Conservation (phyloP, 768 basidiomycete genomes). For the Cystofilobasidium bisporidii region DNA sequence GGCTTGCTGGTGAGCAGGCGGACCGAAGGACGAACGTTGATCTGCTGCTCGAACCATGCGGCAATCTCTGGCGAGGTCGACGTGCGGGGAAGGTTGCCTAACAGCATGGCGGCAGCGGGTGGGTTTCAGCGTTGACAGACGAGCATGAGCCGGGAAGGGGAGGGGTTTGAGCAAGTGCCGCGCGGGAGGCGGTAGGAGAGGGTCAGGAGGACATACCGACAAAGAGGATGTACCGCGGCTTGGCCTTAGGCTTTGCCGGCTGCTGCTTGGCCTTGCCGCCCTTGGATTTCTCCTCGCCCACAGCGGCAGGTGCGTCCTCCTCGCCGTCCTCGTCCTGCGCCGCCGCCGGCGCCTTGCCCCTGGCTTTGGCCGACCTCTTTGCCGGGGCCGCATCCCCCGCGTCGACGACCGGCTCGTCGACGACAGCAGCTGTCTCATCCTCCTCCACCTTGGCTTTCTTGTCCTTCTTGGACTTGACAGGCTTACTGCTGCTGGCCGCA, state of each 20-base stretch:
- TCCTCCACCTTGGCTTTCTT: not conserved
- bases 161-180: too few species aligned
- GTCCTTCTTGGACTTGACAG: not conserved
- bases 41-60: constrained; percentile 20
- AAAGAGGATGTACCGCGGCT: constrained; percentile 26
- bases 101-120: too few species aligned
- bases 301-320: not conserved
- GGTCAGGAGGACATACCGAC: constrained; percentile 19
- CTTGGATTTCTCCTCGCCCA: not conserved
- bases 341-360: not conserved
- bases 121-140: not conserved
- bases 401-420: not conserved
- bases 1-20: constrained; percentile 26
- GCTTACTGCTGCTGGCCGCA: not conserved
- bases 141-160: not conserved
- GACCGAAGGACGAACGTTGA: constrained; percentile 23
- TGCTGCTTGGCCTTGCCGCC: not conserved
- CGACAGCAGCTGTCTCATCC: not conserved
- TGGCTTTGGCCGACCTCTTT: not conserved
- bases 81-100: constrained; percentile 25
- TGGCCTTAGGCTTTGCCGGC: constrained; percentile 17
- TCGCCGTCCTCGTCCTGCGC: not conserved
- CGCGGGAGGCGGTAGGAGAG: not conserved
- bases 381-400: not conserved
- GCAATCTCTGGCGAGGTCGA: constrained; percentile 21